Conservation (phyloP, 23 red algal genomes). For the Gracilaria domingensis region DNA sequence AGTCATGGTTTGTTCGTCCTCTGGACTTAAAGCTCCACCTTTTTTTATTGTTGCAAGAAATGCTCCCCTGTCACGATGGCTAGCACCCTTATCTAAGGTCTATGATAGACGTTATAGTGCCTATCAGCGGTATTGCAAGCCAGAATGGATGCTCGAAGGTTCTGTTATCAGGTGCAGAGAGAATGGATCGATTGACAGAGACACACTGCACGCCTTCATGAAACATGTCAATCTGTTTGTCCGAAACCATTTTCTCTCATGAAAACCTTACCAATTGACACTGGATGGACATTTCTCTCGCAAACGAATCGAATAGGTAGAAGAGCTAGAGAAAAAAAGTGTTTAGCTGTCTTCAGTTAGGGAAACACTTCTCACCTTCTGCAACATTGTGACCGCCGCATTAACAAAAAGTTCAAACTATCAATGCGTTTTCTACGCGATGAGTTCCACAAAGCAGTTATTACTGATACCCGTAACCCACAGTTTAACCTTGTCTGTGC, state of each 20-base stretch:
- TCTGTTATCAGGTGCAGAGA: slow-evolving; percentile 26
- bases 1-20: slow-evolving; percentile 11
- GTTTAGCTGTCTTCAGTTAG: neutral
- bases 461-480: slow-evolving; percentile 1
- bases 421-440: slow-evolving; percentile 9
- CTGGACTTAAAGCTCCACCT: slow-evolving; percentile 25
- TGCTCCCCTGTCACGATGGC: neutral
- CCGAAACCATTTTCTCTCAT: neutral
- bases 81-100: neutral
- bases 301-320: slow-evolving; percentile 35
- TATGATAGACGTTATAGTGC: neutral
- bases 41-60: slow-evolving; percentile 44
- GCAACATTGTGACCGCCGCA: slow-evolving; percentile 30
- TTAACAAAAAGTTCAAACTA: slow-evolving; percentile 41
- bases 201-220: neutral
- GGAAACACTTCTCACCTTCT: slow-evolving; percentile 39
- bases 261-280: neutral
- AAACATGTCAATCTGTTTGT: neutral
- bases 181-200: slow-evolving; percentile 38
- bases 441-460: neutral
- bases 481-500: slow-evolving; percentile 22
- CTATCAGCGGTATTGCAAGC: neutral
- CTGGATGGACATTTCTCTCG: slow-evolving; percentile 34
- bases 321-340: neutral
- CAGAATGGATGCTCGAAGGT: neutral